phyloP scores from a whole-genome alignment of 1,284 basidiomycete species.

The Phenoliferia sp. region DNA sequence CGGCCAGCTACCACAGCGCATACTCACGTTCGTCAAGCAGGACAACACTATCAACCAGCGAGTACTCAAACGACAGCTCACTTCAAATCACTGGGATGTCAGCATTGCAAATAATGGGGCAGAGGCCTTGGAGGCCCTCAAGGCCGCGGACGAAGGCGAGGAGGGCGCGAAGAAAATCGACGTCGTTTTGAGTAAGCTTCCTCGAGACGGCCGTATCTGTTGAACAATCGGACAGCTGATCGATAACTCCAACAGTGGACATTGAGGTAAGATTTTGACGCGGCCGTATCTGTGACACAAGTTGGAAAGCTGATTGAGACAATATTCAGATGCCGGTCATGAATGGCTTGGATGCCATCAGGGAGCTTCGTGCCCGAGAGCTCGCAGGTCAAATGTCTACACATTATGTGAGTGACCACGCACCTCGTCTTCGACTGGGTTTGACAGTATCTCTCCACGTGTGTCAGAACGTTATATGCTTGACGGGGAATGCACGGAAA shows the following conservation, averaged over 20 bases:
- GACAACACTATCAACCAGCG: slow-evolving; percentile 48
- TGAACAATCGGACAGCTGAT: too few species aligned
- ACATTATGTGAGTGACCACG: slow-evolving; percentile 5
- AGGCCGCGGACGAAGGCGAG: slow-evolving; percentile 6
- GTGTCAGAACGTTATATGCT: slow-evolving; percentile 1
- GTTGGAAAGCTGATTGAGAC: neutral
- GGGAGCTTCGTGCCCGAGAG: slow-evolving; percentile 20
- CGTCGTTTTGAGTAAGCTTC: slow-evolving; percentile 14
- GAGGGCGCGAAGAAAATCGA: neutral
- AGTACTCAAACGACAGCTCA: slow-evolving; percentile 45
- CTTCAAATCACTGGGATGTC: slow-evolving; percentile 41
- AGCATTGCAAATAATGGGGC: slow-evolving; percentile 45
- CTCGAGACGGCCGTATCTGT: too few species aligned
- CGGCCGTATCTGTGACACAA: neutral
- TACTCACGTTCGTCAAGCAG: slow-evolving; percentile 36
- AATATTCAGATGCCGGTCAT: slow-evolving; percentile 27
- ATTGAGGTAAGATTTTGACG: slow-evolving; percentile 6
- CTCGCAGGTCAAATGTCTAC: slow-evolving; percentile 3
- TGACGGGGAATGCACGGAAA: slow-evolving; percentile 6
- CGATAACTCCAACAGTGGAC: too few species aligned
- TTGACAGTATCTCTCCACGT: neutral
- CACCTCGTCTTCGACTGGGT: neutral
- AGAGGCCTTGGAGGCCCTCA: slow-evolving; percentile 44
- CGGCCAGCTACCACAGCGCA: neutral
- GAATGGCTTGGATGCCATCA: slow-evolving; percentile 26